Evolutionary conservation across 148 eudicot species (phyloP).

Genomic region (Dysphania ambrosioides): DNA sequence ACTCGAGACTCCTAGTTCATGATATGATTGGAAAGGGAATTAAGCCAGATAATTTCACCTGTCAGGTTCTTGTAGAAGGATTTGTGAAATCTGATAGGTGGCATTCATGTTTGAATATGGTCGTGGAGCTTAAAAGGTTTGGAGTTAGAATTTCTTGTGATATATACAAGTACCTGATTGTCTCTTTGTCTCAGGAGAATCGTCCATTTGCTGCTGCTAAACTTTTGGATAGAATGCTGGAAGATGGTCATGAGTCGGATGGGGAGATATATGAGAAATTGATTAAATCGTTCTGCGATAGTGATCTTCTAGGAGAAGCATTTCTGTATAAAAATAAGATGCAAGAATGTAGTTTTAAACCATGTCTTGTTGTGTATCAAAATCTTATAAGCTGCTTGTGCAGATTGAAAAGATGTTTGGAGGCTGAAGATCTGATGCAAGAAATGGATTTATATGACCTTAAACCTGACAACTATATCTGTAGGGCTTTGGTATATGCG

Average conservation of each 20-base stretch:
- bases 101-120: conserved; percentile 68
- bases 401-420: conserved; percentile 40
- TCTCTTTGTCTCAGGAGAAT: conserved; percentile 53
- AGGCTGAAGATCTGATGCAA: conserved; percentile 52
- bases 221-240: conserved; percentile 51
- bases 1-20: conserved; percentile 55
- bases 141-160: conserved; percentile 42
- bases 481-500: conserved; percentile 57
- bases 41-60: conserved; percentile 64
- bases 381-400: conserved; percentile 62
- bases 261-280: conserved; percentile 55
- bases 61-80: conserved; percentile 64
- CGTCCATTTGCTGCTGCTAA: conserved; percentile 61
- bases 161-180: conserved; percentile 52
- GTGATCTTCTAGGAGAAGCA: conserved; percentile 52
- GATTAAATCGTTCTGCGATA: conserved; percentile 55
- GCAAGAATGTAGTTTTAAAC: conserved; percentile 40
- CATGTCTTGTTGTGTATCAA: conserved; percentile 41
- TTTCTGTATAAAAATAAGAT: conserved; percentile 46
- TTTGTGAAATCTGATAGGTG: conserved; percentile 47
- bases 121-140: conserved; percentile 57
- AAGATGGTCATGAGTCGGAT: conserved; percentile 47
- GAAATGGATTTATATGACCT: conserved; percentile 59
- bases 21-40: conserved; percentile 61
- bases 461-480: conserved; percentile 46